phyloP scores from a whole-genome alignment of 2,329 filamentous ascomycete genomes.

The Pseudocercospora cruenta region DNA sequence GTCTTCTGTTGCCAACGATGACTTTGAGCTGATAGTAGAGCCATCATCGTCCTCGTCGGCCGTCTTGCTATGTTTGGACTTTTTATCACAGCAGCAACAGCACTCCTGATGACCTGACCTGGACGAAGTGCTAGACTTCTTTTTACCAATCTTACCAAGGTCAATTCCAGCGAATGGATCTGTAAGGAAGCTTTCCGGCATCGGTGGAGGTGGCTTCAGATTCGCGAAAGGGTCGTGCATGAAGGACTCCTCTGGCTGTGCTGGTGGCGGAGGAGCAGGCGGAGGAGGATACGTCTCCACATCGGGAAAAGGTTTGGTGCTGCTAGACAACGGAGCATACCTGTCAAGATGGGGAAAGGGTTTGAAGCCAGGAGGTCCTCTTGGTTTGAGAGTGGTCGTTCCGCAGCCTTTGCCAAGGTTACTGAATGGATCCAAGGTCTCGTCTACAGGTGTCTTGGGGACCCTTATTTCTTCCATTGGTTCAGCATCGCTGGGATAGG shows the following conservation, averaged over 20 bases:
- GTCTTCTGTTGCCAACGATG: neutral
- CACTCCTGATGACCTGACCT: neutral
- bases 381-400: neutral
- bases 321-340: too few species aligned
- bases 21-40: neutral
- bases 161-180: neutral
- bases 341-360: neutral
- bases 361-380: neutral
- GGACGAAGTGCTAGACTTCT: neutral
- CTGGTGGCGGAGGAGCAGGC: neutral
- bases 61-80: neutral
- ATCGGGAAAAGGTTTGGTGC: neutral
- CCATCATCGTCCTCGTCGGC: neutral
- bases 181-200: neutral
- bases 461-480: too few species aligned
- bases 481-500: neutral
- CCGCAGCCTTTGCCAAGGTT: neutral
- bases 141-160: neutral
- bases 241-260: neutral
- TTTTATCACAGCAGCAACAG: neutral
- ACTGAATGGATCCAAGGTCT: neutral
- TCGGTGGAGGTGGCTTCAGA: neutral
- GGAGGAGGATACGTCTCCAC: neutral
- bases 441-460: neutral
- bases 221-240: neutral